A percentile compares a stretch with the other conserved stretches of the same genome.
These are phyloP conservation scores for Penicillium canariense DNA, from an alignment of 495 filamentous ascomycete species.

Conservation along the genomic window DNA sequence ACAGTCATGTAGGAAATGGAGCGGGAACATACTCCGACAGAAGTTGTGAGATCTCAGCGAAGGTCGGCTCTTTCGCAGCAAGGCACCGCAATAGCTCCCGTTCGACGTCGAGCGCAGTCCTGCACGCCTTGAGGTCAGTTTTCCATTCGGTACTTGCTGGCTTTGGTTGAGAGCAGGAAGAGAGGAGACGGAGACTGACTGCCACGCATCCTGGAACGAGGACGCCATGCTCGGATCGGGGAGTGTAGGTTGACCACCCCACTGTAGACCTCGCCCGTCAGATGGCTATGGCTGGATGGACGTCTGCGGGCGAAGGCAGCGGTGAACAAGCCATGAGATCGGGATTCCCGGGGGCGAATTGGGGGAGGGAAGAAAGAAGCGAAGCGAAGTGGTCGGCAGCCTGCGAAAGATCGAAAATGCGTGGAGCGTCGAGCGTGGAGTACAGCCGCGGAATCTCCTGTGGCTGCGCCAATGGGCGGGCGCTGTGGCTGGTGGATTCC, in stretches of 20 bases:
- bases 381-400: background rate
- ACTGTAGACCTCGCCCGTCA: conserved; percentile 56
- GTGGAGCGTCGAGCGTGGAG: conserved; percentile 13
- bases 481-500: conserved; percentile 2
- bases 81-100: conserved; percentile 49
- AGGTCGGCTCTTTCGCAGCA: conserved; percentile 52
- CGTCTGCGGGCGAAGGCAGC: conserved; percentile 35
- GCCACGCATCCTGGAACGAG: conserved; percentile 49
- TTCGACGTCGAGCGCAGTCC: conserved; percentile 47
- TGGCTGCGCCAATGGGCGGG: conserved; percentile 1
- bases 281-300: conserved; percentile 49
- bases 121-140: conserved; percentile 9
- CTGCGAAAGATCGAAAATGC: conserved; percentile 10
- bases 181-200: conserved; percentile 37
- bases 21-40: conserved; percentile 54
- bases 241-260: conserved; percentile 35
- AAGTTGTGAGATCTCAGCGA: conserved; percentile 55
- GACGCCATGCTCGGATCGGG: conserved; percentile 46
- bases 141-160: background rate
- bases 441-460: conserved; percentile 6
- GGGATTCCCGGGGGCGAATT: conserved; percentile 1
- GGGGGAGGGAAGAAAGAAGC: conserved; percentile 1
- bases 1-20: background rate
- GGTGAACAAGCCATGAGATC: conserved; percentile 47
- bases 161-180: background rate